A percentile compares a stretch with the other conserved stretches of the same genome.
phyloP scores from a whole-genome alignment of 2,329 filamentous ascomycete genomes.

The Boeremia exigua region DNA sequence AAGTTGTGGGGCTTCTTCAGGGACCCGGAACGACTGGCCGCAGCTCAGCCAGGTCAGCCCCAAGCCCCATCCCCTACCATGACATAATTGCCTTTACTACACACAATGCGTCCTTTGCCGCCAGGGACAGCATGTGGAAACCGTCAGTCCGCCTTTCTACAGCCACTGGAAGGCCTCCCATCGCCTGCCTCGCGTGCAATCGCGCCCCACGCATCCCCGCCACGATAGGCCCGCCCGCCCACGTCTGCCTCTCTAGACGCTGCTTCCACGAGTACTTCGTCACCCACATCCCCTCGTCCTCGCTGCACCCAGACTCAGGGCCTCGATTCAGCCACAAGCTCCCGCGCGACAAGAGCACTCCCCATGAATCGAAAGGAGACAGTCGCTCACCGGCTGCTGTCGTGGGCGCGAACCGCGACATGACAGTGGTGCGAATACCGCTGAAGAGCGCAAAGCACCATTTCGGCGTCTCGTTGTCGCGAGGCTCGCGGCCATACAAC shows the following conservation, averaged over 20 bases:
- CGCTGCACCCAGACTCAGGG: conserved; percentile 84
- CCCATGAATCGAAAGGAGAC: conserved; percentile 63
- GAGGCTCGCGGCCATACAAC: conserved; percentile 86
- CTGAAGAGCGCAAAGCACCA: conserved; percentile 94
- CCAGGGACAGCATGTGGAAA: conserved; percentile 49
- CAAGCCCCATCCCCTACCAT: conserved; percentile 23
- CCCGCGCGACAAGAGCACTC: conserved; percentile 81
- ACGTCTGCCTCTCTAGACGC: conserved; percentile 17
- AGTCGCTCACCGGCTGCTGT: conserved; percentile 46
- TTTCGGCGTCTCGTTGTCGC: conserved; percentile 79
- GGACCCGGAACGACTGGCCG: conserved; percentile 28
- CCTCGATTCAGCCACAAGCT: conserved; percentile 78
- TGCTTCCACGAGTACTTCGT: conserved; percentile 96
- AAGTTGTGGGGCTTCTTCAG: conserved; percentile 8
- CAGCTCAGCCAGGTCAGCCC: conserved; percentile 10
- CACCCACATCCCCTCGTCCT: conserved; percentile 91
- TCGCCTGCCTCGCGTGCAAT: conserved; percentile 22
- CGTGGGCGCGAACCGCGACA: conserved; percentile 63
- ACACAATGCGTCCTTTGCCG: conserved; percentile 43
- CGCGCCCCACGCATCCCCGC: conserved; percentile 7
- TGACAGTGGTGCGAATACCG: conserved; percentile 94
- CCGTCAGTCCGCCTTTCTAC: conserved; percentile 33
- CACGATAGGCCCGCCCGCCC: conserved; percentile 20
- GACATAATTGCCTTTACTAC: conserved; percentile 36
- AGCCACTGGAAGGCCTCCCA: conserved; percentile 35